Evolutionary conservation across 768 basidiomycete genomes (phyloP).

Genomic region (Hygrophorus pudorinus): DNA sequence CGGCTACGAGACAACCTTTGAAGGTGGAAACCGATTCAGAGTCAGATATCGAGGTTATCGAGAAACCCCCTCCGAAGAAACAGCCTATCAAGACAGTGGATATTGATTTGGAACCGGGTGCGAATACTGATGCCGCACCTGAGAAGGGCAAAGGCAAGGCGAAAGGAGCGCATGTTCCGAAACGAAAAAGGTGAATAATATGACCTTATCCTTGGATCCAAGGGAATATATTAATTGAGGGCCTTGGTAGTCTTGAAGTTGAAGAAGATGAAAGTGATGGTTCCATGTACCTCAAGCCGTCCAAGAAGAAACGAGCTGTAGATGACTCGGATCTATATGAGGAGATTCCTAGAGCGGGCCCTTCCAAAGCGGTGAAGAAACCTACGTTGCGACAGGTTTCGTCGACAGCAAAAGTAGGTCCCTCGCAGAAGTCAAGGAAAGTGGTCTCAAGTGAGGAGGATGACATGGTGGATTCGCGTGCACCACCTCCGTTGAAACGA

Average conservation of each 20-base stretch:
- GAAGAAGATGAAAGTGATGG: slow-evolving; percentile 29
- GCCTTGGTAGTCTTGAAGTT: slow-evolving; percentile 19
- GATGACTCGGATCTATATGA: slow-evolving; percentile 53
- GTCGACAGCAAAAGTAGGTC: slow-evolving; percentile 50
- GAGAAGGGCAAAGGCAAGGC: slow-evolving; percentile 16
- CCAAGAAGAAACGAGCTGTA: slow-evolving; percentile 42
- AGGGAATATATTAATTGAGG: not conserved
- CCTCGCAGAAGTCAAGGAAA: slow-evolving; percentile 48
- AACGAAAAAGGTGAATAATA: slow-evolving; percentile 58
- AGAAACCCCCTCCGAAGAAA: slow-evolving; percentile 9
- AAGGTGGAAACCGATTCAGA: slow-evolving; percentile 32
- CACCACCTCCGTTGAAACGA: slow-evolving; percentile 35
- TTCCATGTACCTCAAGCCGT: slow-evolving; percentile 30
- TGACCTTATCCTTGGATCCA: not conserved
- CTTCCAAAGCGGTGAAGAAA: slow-evolving; percentile 29
- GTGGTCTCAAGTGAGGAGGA: slow-evolving; percentile 27
- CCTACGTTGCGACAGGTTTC: slow-evolving; percentile 39
- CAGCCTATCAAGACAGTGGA: slow-evolving; percentile 11
- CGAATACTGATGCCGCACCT: slow-evolving; percentile 6
- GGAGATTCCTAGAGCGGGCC: slow-evolving; percentile 22
- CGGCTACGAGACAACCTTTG: slow-evolving; percentile 16
- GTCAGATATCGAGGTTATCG: slow-evolving; percentile 21
- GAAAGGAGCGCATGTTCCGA: slow-evolving; percentile 26
- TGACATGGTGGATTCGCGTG: no score
- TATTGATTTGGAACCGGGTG: slow-evolving; percentile 19